Conservation (phyloP, 148 eudicot species). For the Silene conica region DNA sequence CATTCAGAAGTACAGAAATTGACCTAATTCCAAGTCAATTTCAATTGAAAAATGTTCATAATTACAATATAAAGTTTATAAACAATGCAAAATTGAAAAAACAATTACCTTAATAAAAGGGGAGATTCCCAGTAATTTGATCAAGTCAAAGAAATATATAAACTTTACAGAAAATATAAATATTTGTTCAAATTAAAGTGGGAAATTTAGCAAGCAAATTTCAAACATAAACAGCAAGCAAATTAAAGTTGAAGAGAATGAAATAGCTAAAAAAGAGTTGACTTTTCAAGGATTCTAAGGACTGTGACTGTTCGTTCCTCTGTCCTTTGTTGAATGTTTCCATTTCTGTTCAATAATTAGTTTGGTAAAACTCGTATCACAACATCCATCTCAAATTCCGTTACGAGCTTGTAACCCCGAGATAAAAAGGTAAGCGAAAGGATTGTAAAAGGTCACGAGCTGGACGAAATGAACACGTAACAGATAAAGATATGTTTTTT, state of each 20-base stretch:
- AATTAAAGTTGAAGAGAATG: no score
- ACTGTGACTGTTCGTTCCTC: not conserved
- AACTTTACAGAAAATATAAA: not conserved
- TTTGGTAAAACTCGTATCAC: no score
- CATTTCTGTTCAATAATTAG: not conserved
- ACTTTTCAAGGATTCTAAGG: not conserved
- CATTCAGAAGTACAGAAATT: not conserved
- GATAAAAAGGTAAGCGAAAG: no score
- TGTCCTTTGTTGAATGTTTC: not conserved
- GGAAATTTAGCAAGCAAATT: not conserved
- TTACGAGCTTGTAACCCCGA: no score
- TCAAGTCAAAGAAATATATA: not conserved
- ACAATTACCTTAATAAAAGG: not conserved
- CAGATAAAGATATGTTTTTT: no score
- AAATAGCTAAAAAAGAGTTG: not conserved
- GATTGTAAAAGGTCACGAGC: no score
- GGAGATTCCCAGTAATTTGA: not conserved
- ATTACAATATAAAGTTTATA: no score
- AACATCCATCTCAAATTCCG: no score
- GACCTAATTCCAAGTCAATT: not conserved
- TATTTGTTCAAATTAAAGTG: not conserved
- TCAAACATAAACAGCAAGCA: not conserved
- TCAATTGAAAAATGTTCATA: no score
- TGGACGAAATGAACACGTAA: no score
- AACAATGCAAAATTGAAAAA: no score